Evolutionary conservation across 2,329 filamentous ascomycete genomes (phyloP), one percentile per base, ranked within the genome.

Genomic region (Geosmithia morbida): DNA sequence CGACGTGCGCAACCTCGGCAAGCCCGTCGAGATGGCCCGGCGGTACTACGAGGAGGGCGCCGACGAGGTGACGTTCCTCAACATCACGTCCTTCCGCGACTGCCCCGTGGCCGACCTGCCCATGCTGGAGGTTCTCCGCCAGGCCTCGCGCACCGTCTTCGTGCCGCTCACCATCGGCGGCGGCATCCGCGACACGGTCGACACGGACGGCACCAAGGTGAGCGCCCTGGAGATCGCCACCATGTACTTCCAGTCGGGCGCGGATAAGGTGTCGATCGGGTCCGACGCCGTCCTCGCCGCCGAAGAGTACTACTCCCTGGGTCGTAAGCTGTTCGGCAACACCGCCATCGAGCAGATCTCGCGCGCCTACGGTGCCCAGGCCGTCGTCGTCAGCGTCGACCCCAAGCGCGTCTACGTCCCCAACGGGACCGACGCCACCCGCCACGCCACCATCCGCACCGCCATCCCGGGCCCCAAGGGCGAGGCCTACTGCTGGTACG

Each of bases 1-100:
- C 48, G 61, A 61, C 54, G 89, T 98, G 37, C 81, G 92, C 52
- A 98, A 98, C 64, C 74, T 98, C 3, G 92, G 92, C 53, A 98
- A 98, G 66, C 92, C 92, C 2, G 89, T 98, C 45, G 88, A 95
- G 53, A 85, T 98, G 77, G 92, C 92, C 8, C 80, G 79, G 65
- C 81, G 79, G 58, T 98, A 98, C 71, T 98, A 97, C 70, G 83
- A 94, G 59, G 87, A 95, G 66, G 92, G 92, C 50, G 89, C 92
- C 13, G 92, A 98, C 65, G 92, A 98, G 66, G 78, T 98, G 48
- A 95, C 90, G 1, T 98, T 98, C 65, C 75, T 98, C 55, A 98
- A 98, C 73, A 98, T 98, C 60, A 98, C 90, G 1, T 92, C 85
- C 18, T 98, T 98, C 76, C 83, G 92, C 51, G 92, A 97, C 69